Percentiles rank a stretch among this genome's conserved stretches.
Conservation (phyloP, 2,329 filamentous ascomycete species). For the Hypoxylon sp. region DNA sequence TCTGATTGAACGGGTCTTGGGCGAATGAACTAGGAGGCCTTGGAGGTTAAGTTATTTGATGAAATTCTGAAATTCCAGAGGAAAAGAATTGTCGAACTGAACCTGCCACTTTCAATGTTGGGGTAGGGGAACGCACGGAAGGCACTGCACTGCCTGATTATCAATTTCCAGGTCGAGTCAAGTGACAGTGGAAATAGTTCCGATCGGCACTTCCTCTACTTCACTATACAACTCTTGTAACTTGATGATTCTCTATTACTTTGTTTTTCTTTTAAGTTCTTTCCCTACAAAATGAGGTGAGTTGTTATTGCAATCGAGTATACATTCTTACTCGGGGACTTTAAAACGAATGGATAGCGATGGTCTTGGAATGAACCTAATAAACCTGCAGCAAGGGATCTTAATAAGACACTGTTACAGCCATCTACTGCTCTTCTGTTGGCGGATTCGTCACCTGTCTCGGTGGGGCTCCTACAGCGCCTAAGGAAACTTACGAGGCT, state of each 20-base stretch:
- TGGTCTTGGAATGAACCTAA: neutral
- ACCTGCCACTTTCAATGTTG: constrained; percentile 29
- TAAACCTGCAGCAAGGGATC: neutral
- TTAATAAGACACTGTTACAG: neutral
- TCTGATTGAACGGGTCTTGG: constrained; percentile 5
- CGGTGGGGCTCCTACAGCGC: neutral
- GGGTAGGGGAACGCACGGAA: constrained; percentile 21
- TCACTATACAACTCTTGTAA: constrained; percentile 5
- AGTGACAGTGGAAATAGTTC: constrained; percentile 38
- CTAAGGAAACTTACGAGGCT: neutral
- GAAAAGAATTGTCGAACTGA: constrained; percentile 23
- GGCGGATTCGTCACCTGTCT: neutral
- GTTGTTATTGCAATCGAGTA: no score
- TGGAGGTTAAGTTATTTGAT: constrained; percentile 11
- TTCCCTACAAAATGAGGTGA: neutral
- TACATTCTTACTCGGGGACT: no score
- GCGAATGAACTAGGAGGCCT: constrained; percentile 8
- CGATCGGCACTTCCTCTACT: constrained; percentile 38
- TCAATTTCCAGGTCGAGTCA: constrained; percentile 38
- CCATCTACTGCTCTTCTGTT: neutral
- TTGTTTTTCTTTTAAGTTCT: neutral
- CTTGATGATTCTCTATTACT: neutral
- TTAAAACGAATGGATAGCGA: neutral
- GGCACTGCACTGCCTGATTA: constrained; percentile 38
- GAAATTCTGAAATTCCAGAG: constrained; percentile 20